phyloP scores from a whole-genome alignment of 345 rosid species.

The Eucalyptus regnans region DNA sequence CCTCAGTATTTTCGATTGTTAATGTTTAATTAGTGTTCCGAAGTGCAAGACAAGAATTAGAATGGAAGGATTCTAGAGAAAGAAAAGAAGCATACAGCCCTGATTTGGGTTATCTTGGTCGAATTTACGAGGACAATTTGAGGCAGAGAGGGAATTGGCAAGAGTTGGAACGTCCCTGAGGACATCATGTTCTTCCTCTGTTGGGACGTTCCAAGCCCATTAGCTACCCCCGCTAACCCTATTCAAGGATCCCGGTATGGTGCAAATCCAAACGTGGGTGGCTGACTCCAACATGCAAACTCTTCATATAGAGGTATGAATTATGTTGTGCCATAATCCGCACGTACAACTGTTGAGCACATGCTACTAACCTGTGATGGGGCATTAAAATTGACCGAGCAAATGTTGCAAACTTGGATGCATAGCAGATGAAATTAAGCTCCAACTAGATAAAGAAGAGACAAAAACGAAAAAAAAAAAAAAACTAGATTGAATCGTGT shows the following conservation, averaged over 20 bases:
- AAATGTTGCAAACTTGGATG: neutral
- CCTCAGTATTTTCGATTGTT: too few relatives aligned
- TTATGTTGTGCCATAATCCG: neutral
- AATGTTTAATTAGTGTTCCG: too few relatives aligned
- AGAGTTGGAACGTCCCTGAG: neutral
- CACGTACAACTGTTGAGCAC: neutral
- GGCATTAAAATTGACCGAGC: neutral
- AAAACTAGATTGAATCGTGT: too few relatives aligned
- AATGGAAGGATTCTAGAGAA: neutral
- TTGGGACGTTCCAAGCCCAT: neutral
- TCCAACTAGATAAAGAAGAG: neutral
- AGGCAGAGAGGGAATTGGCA: neutral
- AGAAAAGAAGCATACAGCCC: neutral
- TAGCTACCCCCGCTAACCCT: neutral
- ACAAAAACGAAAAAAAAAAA: rapidly evolving
- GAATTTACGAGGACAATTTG: neutral
- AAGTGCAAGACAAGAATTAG: neutral
- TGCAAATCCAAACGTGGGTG: neutral
- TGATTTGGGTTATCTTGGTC: neutral
- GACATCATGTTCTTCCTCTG: neutral
- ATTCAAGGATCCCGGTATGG: neutral
- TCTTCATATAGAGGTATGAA: neutral
- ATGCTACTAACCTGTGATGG: neutral
- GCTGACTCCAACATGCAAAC: neutral
- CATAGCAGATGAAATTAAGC: neutral